Evolutionary conservation across 2,329 filamentous ascomycete species (phyloP).

Genomic region (Talaromyces pinophilus): DNA sequence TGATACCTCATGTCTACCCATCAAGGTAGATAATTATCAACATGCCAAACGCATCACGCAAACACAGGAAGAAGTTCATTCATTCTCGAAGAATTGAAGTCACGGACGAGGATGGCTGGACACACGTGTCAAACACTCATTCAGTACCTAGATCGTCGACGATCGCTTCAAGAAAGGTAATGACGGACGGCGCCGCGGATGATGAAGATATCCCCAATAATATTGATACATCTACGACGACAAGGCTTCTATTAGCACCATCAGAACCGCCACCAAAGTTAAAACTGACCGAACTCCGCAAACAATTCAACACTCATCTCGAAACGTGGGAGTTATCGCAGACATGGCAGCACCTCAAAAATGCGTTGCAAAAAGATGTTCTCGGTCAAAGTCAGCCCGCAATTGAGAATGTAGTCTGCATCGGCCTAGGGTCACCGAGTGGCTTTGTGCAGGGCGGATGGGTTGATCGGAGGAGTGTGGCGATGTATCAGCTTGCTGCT

Average conservation of each 20-base stretch:
- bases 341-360: conserved; percentile 31
- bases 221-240: neutral
- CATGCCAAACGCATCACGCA: conserved; percentile 41
- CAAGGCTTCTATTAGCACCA: conserved; percentile 29
- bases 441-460: conserved; percentile 46
- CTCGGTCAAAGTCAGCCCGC: neutral
- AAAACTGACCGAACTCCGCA: conserved; percentile 35
- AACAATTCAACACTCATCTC: conserved; percentile 33
- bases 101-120: conserved; percentile 47
- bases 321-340: conserved; percentile 18
- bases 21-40: conserved; percentile 2
- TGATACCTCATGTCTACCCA: neutral
- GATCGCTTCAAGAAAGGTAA: conserved; percentile 8
- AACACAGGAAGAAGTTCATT: conserved; percentile 28
- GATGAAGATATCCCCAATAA: neutral
- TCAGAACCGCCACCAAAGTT: conserved; percentile 40
- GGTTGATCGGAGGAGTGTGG: conserved; percentile 45
- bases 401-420: conserved; percentile 40
- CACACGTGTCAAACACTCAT: conserved; percentile 42
- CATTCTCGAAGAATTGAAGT: conserved; percentile 40
- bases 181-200: conserved; percentile 21
- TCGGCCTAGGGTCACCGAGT: conserved; percentile 46
- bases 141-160: conserved; percentile 1
- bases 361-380: conserved; percentile 26
- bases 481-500: conserved; percentile 45